Conservation (phyloP, 352 stramenopile species). For the Aphanomyces euteiches region DNA sequence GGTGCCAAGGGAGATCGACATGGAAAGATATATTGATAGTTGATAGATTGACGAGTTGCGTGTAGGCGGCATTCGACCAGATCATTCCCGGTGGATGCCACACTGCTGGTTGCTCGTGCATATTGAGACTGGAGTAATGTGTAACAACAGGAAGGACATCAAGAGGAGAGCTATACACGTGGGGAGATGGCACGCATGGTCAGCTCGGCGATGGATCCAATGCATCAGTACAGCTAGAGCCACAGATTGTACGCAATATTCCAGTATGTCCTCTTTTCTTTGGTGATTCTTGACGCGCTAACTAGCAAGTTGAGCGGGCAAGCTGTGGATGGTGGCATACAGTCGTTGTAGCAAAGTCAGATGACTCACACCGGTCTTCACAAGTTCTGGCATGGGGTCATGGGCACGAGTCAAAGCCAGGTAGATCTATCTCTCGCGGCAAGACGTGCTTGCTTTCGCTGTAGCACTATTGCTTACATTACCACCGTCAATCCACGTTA, state of each 20-base stretch:
- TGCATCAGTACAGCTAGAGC: background rate
- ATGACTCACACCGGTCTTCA: constrained; percentile 21
- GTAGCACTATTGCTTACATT: constrained; percentile 29
- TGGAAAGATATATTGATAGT: background rate
- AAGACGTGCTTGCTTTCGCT: background rate
- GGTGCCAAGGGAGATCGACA: constrained; percentile 45
- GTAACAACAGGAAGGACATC: background rate
- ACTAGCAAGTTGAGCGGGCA: constrained; percentile 40
- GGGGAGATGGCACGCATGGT: constrained; percentile 57
- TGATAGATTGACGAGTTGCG: background rate
- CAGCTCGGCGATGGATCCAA: constrained; percentile 38
- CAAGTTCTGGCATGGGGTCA: constrained; percentile 55
- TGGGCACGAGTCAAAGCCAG: constrained; percentile 42
- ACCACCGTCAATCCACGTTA: constrained; percentile 36
- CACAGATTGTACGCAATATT: background rate
- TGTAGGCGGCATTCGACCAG: constrained; percentile 37
- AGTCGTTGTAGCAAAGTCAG: constrained; percentile 39
- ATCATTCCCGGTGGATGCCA: constrained; percentile 65
- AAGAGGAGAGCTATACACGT: constrained; percentile 51
- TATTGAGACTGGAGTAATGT: too few species aligned
- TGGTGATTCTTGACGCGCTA: background rate
- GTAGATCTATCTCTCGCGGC: constrained; percentile 3
- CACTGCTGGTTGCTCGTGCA: constrained; percentile 45
- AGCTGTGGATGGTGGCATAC: constrained; percentile 76
- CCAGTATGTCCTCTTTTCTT: constrained; percentile 27